A percentile compares a stretch with the other conserved stretches of the same genome.
Conservation (phyloP, 495 filamentous ascomycete genomes). For the Tuber melanosporum region DNA sequence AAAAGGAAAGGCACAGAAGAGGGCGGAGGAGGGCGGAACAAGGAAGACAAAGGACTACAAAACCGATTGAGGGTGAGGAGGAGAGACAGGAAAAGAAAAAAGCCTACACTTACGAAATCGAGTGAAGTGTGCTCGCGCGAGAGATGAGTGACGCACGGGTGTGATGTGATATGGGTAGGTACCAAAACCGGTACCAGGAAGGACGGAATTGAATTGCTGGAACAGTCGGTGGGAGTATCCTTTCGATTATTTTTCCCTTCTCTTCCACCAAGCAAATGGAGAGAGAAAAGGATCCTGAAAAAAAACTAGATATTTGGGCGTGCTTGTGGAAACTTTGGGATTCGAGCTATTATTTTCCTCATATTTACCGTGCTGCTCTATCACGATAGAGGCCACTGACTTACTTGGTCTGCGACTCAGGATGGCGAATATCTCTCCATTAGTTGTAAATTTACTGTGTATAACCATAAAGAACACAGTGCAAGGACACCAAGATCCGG, state of each 20-base stretch:
- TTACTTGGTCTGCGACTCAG: background rate
- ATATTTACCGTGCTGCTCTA: background rate
- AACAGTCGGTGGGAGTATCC: background rate
- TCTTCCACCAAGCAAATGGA: background rate
- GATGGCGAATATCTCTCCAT: background rate
- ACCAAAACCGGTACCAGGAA: background rate
- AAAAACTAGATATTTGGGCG: background rate
- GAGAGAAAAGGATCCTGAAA: background rate
- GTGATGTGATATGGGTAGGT: background rate
- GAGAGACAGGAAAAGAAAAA: background rate
- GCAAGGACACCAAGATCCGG: background rate
- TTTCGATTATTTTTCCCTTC: background rate
- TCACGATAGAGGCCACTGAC: background rate
- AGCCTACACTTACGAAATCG: background rate
- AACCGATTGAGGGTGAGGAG: background rate
- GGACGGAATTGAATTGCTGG: background rate
- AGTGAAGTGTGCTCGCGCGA: background rate
- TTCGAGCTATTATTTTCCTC: background rate
- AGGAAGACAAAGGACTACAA: constrained; percentile 6
- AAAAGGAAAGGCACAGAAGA: constrained; percentile 4
- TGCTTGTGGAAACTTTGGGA: background rate
- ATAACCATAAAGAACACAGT: background rate
- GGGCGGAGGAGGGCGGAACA: background rate
- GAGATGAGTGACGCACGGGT: background rate
- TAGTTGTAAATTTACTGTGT: background rate